These are phyloP conservation scores for Phytophthora idaei DNA, from an alignment of 352 stramenopile genomes.

Conservation along the genomic window DNA sequence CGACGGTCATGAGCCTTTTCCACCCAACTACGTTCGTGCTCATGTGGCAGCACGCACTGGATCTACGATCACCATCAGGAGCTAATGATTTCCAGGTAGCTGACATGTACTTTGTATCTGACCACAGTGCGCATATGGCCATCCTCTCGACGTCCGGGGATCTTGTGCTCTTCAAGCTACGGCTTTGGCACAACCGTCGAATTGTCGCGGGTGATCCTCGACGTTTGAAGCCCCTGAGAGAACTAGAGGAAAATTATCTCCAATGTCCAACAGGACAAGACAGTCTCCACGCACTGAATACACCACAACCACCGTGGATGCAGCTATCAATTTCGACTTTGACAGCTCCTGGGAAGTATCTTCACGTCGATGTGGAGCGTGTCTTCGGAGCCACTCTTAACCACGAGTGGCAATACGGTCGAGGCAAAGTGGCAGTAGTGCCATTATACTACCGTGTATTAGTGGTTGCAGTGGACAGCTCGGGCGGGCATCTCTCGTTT, in stretches of 20 bases:
- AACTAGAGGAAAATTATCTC: conserved; percentile 16
- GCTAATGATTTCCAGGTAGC: conserved; percentile 11
- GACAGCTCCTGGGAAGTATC: conserved; percentile 29
- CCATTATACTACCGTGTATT: conserved; percentile 22
- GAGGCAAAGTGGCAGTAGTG: conserved; percentile 29
- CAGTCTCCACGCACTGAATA: conserved; percentile 1
- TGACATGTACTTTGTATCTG: conserved; percentile 31
- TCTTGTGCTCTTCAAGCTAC: conserved; percentile 33
- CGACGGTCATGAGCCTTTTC: conserved; percentile 29
- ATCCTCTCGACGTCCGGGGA: conserved; percentile 29
- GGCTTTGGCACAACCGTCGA: conserved; percentile 36
- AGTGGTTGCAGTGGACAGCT: conserved; percentile 24
- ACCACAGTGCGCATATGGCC: conserved; percentile 29
- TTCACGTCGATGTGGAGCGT: conserved; percentile 43
- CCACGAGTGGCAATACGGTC: conserved; percentile 3
- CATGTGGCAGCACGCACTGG: conserved; percentile 31
- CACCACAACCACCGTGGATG: conserved; percentile 4
- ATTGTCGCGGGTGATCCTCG: conserved; percentile 32
- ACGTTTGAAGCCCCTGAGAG: conserved; percentile 23
- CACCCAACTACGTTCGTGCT: conserved; percentile 31
- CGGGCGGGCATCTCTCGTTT: conserved; percentile 24
- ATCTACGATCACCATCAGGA: conserved; percentile 20
- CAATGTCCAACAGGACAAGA: conserved; percentile 29
- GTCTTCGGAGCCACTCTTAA: conserved; percentile 24
- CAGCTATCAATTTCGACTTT: not conserved